Evolutionary conservation across 2,329 filamentous ascomycete genomes (phyloP), one percentile per base, ranked within the genome.

Genomic region (Colletotrichum sidae): DNA sequence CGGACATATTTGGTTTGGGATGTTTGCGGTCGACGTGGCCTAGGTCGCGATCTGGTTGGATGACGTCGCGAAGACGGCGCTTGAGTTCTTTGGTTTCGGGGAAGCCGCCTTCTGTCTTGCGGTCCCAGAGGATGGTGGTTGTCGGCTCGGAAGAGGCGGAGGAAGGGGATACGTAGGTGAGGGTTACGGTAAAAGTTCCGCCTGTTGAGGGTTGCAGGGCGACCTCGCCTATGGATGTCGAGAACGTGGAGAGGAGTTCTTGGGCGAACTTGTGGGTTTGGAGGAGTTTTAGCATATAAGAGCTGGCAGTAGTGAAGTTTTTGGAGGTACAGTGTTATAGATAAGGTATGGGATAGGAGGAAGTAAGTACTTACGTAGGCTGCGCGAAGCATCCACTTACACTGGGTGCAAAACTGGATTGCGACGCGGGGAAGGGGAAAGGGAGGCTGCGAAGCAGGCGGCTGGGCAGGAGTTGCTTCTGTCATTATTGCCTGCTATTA

Each of bases 361-460:
- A 33, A 66, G 65, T 49, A 67, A 53, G 47, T 65, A 78, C 86
- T 71, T 86, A 95, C 93, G 78, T 96, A 97, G 70, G 93, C 92
- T 41, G 93, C 93, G 66, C 93, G 83, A 10, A 96, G 81, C 87
- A 96, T 92, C 93, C 94, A 97, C 80, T 92, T 92, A 79, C 94
- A 97, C 80, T 97, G 93, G 0, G 93, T 97, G 81, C 94, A 97
- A 80, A 92, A 97, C 70, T 91, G 88, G 73, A 97, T 97, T n/a
- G 90, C 90, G 57, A 97, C 85, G 50, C 93, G 88, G 4, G 94
- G 94, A 10, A 92, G 80, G 34, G 78, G 76, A 44, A 25, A 47
- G 34, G 55, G 54, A 1, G 60, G 15, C n/a, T 38, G 35, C 13
- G 61, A 15, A 10, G 45, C 25, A 11, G 35, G 34, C 13, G 52